phyloP scores from a whole-genome alignment of 2,329 filamentous ascomycete genomes.

The Dryadomyces quercus-mongolicae region DNA sequence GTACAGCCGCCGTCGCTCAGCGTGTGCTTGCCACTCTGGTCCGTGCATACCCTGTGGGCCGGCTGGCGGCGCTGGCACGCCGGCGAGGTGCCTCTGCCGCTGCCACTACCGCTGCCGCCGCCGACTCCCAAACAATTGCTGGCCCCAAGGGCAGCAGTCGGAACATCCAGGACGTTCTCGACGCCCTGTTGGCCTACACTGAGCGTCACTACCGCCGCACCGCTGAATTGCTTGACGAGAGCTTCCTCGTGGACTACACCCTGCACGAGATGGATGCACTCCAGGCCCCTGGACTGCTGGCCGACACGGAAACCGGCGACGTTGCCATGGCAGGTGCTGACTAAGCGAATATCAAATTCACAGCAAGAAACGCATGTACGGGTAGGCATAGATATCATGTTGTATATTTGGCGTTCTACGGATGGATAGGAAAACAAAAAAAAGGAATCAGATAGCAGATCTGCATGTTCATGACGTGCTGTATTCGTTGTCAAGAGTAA shows the following conservation, averaged over 20 bases:
- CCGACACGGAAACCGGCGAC: slow-evolving; percentile 7
- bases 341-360: background rate
- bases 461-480: too few species aligned
- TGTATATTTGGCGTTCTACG: background rate
- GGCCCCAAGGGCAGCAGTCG: slow-evolving; percentile 33
- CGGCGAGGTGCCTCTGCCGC: slow-evolving; percentile 22
- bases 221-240: slow-evolving; percentile 87
- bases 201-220: slow-evolving; percentile 84
- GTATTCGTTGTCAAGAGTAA: background rate
- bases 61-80: slow-evolving; percentile 57
- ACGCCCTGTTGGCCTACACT: slow-evolving; percentile 81
- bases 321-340: slow-evolving; percentile 12
- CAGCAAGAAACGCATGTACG: too few species aligned
- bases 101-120: slow-evolving; percentile 19
- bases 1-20: slow-evolving; percentile 76
- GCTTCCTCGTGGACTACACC: slow-evolving; percentile 88
- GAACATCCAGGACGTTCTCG: slow-evolving; percentile 68
- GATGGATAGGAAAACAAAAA: background rate
- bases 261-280: slow-evolving; percentile 82
- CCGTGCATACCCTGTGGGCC: slow-evolving; percentile 65
- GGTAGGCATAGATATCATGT: too few species aligned
- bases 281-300: slow-evolving; percentile 19
- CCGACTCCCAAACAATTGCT: background rate
- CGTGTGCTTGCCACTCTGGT: slow-evolving; percentile 71
- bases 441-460: background rate